Base-by-base conservation (phyloP, 1,284 basidiomycete species). In the Schizophyllum commune region DNA sequence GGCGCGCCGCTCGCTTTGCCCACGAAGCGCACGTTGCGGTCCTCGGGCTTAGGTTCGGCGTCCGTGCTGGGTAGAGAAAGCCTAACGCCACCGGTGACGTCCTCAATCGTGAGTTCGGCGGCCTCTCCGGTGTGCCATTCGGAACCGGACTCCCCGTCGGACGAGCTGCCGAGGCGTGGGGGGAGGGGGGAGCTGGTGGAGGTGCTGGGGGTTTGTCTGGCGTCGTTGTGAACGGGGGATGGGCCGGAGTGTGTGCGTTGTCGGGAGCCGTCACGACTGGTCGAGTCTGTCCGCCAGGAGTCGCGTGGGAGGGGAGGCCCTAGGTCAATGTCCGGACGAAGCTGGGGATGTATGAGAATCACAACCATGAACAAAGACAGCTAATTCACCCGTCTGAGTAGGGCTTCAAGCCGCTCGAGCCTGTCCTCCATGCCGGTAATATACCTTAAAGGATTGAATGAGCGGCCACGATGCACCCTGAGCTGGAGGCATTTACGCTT, bases 341-440 rank as follows among this genome's bases (percentile, higher is more conserved):
- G 78, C 89, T 92, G 64, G 34, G 60, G 20, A 22, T 51, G 64
- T 58, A 62, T 58, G n/a, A 66, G 56, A 39, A 52, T 11, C 39
- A 20, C 61, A 27, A 17, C 55, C 32, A 61, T 57, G 20, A 22
- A 32, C 20, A 22, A 59, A 21, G 52, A 62, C 20, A 27, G n/a
- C 52, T 39, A 13, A 54, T 54, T 55, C 67, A 89, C 88, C 71
- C 84, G 80, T 67, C 80, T 79, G 53, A 94, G 72, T 2, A 94
- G 74, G 0, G 78, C 74, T 69, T 94, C 91, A 70, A 93, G 77
- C 61, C 79, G 82, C 66, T 88, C 88, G 55, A 92, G 72, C 61
- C 85, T 83, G 68, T 91, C 87, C 71, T 95, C 92, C 20, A 95
- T 75, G 34, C 80, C 80, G 27, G 86, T 89, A 59, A 94, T 77